phyloP scores from a whole-genome alignment of 1,284 basidiomycete genomes.

The Violaceomyces palustris region DNA sequence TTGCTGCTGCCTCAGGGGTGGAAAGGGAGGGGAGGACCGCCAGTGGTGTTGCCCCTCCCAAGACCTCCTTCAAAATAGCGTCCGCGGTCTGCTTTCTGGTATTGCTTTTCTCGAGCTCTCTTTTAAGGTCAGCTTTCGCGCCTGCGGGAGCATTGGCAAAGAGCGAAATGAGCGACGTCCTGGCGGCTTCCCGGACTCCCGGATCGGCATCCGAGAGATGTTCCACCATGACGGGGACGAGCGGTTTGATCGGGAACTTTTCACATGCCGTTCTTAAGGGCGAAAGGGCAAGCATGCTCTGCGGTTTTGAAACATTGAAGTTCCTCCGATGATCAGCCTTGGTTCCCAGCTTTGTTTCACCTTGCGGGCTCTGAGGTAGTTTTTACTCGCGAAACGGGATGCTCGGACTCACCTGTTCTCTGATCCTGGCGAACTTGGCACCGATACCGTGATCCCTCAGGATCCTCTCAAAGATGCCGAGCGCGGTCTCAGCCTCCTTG shows the following conservation, averaged over 20 bases:
- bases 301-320: too few species aligned
- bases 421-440: conserved; percentile 59
- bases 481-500: conserved; percentile 70
- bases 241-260: conserved; percentile 73
- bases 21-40: too few species aligned
- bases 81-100: conserved; percentile 68
- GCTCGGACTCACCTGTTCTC: conserved; percentile 74
- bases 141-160: conserved; percentile 75
- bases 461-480: conserved; percentile 69
- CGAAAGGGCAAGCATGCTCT: conserved; percentile 21
- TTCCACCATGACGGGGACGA: conserved; percentile 73
- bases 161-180: conserved; percentile 72
- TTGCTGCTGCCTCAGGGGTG: background rate
- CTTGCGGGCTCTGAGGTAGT: background rate
- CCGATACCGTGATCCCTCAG: conserved; percentile 71
- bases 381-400: too few species aligned
- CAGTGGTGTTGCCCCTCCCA: too few species aligned
- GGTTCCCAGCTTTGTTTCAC: background rate
- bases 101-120: conserved; percentile 63
- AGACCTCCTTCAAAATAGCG: conserved; percentile 54
- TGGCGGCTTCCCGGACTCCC: conserved; percentile 78
- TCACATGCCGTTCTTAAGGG: conserved; percentile 21
- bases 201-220: conserved; percentile 84
- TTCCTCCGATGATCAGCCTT: background rate
- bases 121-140: conserved; percentile 86